phyloP scores from a whole-genome alignment of 129 eudicot species.

The Pittosporum tobira region DNA sequence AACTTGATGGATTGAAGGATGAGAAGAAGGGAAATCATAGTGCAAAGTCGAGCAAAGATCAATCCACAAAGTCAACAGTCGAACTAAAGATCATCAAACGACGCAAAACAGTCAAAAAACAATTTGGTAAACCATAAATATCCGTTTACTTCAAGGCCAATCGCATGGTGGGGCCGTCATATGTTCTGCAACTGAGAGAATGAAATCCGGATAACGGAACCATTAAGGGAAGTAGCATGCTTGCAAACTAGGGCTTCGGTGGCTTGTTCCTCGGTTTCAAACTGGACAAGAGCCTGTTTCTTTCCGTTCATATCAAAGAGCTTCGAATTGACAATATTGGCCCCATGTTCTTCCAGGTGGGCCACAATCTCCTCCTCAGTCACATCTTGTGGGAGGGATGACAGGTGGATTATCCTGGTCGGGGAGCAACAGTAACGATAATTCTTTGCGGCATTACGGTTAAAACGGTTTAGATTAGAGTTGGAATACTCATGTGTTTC shows the following conservation, averaged over 20 bases:
- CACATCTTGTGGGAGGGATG: constrained; percentile 83
- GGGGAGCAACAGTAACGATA: constrained; percentile 97
- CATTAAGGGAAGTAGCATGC: constrained; percentile 74
- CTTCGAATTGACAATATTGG: constrained; percentile 50
- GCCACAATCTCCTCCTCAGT: constrained; percentile 69
- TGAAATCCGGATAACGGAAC: constrained; percentile 70
- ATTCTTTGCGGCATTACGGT: constrained; percentile 87
- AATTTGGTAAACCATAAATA: neutral
- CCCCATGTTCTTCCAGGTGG: constrained; percentile 84
- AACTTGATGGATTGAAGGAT: neutral
- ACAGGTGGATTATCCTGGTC: constrained; percentile 90
- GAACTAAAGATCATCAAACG: constrained; percentile 2
- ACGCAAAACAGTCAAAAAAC: neutral
- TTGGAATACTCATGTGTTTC: constrained; percentile 86
- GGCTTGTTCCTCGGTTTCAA: constrained; percentile 75
- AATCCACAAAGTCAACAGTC: too few species aligned
- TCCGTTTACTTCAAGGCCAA: neutral
- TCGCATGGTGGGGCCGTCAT: constrained; percentile 17
- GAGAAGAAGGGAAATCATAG: neutral
- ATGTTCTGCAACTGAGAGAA: constrained; percentile 85
- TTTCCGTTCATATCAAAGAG: constrained; percentile 93
- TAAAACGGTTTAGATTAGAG: constrained; percentile 93
- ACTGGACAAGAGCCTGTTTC: constrained; percentile 74
- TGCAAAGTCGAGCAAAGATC: neutral
- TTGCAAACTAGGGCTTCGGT: constrained; percentile 96